Evolutionary conservation across 495 filamentous ascomycete species (phyloP).

Genomic region (Terfezia boudieri): DNA sequence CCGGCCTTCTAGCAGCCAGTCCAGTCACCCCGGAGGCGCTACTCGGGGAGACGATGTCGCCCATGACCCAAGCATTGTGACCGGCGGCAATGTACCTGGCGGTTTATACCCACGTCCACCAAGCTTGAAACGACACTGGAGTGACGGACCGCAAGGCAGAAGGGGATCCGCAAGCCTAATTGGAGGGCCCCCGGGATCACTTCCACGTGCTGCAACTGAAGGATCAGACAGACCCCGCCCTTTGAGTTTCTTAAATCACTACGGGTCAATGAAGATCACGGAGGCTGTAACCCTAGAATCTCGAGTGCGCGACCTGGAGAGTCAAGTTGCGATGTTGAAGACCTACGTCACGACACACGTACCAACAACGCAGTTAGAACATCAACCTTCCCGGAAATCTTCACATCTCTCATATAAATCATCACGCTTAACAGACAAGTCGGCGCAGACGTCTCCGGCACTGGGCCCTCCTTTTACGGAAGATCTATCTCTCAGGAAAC

Average conservation of each 20-base stretch:
- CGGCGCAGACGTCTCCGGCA: too few relatives aligned
- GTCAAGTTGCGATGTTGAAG: slow-evolving; percentile 2
- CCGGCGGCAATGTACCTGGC: slow-evolving; percentile 1
- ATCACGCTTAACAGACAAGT: too few relatives aligned
- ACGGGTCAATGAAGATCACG: slow-evolving; percentile 18
- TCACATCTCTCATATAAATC: too few relatives aligned
- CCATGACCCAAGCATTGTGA: background rate
- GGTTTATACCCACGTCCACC: slow-evolving; percentile 18
- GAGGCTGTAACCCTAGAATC: slow-evolving; percentile 10
- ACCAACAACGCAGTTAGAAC: too few relatives aligned
- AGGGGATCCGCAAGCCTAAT: slow-evolving; percentile 1
- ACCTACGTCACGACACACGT: too few relatives aligned
- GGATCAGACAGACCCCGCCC: slow-evolving; percentile 8
- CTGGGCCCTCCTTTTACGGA: background rate
- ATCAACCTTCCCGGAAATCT: too few relatives aligned
- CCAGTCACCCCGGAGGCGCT: background rate
- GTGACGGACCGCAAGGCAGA: slow-evolving; percentile 13
- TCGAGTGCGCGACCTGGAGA: slow-evolving; percentile 4
- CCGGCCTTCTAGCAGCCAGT: background rate
- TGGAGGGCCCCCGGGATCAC: background rate
- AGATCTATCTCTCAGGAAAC: slow-evolving; percentile 10
- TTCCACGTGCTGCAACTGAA: background rate
- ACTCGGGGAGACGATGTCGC: background rate
- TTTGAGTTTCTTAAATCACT: slow-evolving; percentile 15
- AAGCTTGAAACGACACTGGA: slow-evolving; percentile 16